Evolutionary conservation across 306 rosid genomes (phyloP), one percentile per base, ranked within the genome.

Genomic region (Fragaria nilgerrensis): DNA sequence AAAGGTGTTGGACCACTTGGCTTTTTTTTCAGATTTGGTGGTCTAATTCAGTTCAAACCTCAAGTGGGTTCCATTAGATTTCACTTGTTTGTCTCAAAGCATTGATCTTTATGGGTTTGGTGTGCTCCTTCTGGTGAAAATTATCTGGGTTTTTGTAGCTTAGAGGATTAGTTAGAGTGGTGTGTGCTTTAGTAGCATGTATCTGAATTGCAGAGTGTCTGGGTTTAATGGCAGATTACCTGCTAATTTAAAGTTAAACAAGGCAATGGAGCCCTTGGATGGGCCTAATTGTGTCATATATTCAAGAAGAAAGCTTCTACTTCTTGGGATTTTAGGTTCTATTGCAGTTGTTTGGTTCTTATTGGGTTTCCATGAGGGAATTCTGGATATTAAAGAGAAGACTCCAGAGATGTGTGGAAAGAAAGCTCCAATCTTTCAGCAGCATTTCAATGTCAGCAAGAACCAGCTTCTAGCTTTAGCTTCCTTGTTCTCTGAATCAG

Each of bases 371-470:
- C 78, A 79, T 67, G 68, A 44, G 72, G 78, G 72, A 59, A 70
- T 70, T 72, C 89, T 80, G 78, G 73, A 25, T 77, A 65, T 66
- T 71, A 83, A 84, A 81, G 86, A 79, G 75, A 82, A 76, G 75
- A 84, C 66, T 48, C 68, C 74, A 70, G 74, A 73, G 61, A 78
- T 77, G 53, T 82, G 90, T 82, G 89, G 85, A 70, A 86, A 75
- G 77, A 86, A 84, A 58, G 75, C 89, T 81, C 77, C 84, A 82
- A 68, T 75, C 79, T 82, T 89, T 87, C 84, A 88, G 68, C 91
- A 85, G 53, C 86, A 85, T 81, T 82, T 85, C 87, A 95, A 95
- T 84, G 85, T 90, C 74, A 92, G 92, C 87, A 85, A 78, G 73
- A 79, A 82, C 70, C 91, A 86, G 73, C 87, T 90, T 86, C 90